Percentiles rank a stretch among this genome's conserved stretches.
These are phyloP conservation scores for Jacaranda mimosifolia DNA, from an alignment of 257 asterid genomes.

Conservation along the genomic window DNA sequence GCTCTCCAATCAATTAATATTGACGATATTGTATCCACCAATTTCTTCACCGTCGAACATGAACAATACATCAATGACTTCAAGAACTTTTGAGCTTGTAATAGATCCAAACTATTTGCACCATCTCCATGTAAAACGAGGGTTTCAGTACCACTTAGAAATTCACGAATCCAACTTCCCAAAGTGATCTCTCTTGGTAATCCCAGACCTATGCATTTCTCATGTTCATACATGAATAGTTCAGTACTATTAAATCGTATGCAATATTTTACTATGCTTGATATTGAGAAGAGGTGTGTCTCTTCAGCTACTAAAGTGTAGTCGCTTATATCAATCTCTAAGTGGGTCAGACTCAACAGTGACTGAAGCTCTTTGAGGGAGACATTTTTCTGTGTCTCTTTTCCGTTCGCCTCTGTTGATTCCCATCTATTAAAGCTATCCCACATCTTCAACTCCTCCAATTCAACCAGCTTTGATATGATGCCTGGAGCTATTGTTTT, in stretches of 20 bases:
- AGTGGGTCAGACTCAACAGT: background rate
- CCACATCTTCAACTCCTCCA: background rate
- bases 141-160: background rate
- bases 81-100: background rate
- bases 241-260: background rate
- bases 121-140: background rate
- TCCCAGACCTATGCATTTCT: background rate
- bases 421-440: background rate
- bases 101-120: background rate
- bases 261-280: background rate
- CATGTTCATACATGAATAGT: too few relatives aligned
- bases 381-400: background rate
- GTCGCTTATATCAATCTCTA: background rate
- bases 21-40: background rate
- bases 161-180: slow-evolving; percentile 9
- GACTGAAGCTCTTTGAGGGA: background rate
- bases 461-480: background rate
- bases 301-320: background rate
- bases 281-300: background rate
- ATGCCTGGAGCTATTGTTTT: background rate
- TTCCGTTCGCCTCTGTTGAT: background rate
- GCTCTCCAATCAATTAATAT: background rate
- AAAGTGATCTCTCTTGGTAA: background rate
- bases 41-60: background rate
- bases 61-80: background rate